These are phyloP conservation scores for Aspergillus glaucus DNA, from an alignment of 2,329 filamentous ascomycete species.

Conservation along the genomic window DNA sequence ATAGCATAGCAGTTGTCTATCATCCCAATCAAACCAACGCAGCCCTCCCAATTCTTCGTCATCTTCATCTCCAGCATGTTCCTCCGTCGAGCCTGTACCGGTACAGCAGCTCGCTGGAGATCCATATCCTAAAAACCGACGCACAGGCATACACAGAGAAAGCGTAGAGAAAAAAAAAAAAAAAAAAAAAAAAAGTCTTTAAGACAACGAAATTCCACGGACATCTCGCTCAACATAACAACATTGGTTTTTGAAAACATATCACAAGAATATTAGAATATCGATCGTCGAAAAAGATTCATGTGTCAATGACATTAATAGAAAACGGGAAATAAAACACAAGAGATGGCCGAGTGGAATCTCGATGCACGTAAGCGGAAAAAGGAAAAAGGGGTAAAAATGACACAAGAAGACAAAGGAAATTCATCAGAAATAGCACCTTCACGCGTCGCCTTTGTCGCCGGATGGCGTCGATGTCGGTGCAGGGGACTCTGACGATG, in stretches of 20 bases:
- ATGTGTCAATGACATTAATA: conserved; percentile 11
- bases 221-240: conserved; percentile 13
- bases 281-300: conserved; percentile 7
- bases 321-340: conserved; percentile 9
- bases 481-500: conserved; percentile 24
- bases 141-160: conserved; percentile 11
- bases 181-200: conserved; percentile 8
- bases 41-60: too few species aligned
- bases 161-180: conserved; percentile 12
- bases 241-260: conserved; percentile 13
- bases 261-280: conserved; percentile 25
- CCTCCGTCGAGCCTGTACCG: too few species aligned
- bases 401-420: conserved; percentile 8
- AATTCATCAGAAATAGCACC: conserved; percentile 9
- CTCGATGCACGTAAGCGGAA: conserved; percentile 2
- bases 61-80: too few species aligned
- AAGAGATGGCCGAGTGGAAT: conserved; percentile 7
- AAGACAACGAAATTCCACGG: conserved; percentile 6
- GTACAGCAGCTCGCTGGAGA: too few species aligned
- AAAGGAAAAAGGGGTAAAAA: conserved; percentile 6
- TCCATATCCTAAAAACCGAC: too few species aligned
- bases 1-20: too few species aligned
- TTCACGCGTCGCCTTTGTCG: conserved; percentile 32
- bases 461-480: conserved; percentile 23
- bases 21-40: too few species aligned